Base-by-base conservation (phyloP, 2,329 filamentous ascomycete genomes). In the Setomelanomma holmii region DNA sequence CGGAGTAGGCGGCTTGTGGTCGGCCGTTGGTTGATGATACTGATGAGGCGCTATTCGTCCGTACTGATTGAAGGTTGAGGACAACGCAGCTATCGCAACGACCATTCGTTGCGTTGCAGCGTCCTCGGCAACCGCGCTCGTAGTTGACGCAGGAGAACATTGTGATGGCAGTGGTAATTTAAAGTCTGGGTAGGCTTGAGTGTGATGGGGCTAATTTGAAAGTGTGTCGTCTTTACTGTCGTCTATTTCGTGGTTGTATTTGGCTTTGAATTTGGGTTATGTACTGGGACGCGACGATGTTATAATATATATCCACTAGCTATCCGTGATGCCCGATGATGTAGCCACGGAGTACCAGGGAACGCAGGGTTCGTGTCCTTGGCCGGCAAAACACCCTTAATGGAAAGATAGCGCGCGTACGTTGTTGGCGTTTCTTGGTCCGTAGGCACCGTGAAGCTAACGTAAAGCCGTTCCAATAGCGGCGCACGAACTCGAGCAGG, bases 121-220 rank as follows among this genome's bases (percentile, higher is more conserved):
- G 74, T 47, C 75, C 75, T 40, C 75, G 72, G 72, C 75, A 77
- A 61, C 75, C 75, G 23, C 75, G 74, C 56, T 77, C 74, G 71
- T 77, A 77, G 70, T 77, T 77, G 68, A 71, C 69, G 61, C 75
- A 77, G 38, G 75, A 77, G 73, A 76, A 76, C 74, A 77, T 77
- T 51, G 44, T 72, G 67, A 39, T 44, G 43, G 59, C 17, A 14
- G 6, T 24, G 39, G 47, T 30, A 12, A 7, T 6, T 7, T 6
- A 30, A 30, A 12, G 24, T 30, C 12, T 30, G 24, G 6, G 6
- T 30, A 30, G 24, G 24, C 12, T 30, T 30, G 12, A 12, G 24
- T 30, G 24, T 30, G 24, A 30, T 30, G 24, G 24, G 24, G 24
- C 24, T 6, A 30, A 12, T 7, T 30, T 12, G 24, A 19, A 40